Evolutionary conservation across 768 basidiomycete species (phyloP), one percentile per base, ranked within the genome.

Genomic region (Sarcodon sp.): DNA sequence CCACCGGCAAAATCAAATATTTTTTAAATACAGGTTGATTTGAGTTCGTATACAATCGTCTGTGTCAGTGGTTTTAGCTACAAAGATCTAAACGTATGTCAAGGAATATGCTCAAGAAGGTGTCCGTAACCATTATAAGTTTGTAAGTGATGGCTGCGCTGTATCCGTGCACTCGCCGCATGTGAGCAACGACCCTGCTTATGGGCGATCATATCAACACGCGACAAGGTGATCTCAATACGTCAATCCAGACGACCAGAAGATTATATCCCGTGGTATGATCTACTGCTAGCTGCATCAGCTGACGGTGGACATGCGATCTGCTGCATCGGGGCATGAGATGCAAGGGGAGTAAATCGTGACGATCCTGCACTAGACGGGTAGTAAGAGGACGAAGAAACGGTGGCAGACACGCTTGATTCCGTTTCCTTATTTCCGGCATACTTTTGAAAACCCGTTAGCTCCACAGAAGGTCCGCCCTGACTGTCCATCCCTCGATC

Each of bases 381-480:
- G 12, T 38, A 32, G 13, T 43, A 38, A 6, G 13, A 11, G 13
- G 16, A 16, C 10, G 47, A 21, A 12, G 35, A n/a, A 13, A 13
- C 18, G 49, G 51, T 12, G 53, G 50, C 41, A 52, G 32, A 35
- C 51, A 49, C 8, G 54, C 35, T 47, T 49, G 55, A 58, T 46
- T 53, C 59, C 16, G 57, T 62, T 6, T 57, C 57, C 51, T 57
- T 59, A 45, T 62, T 66, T 53, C 56, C 55, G 27, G 59, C 54
- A 54, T 68, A 65, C 59, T 65, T 66, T 57, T 70, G 69, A 60
- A 74, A 75, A 36, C 69, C 72, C 53, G 77, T 48, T 52, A 87
- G 67, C 57, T 80, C 72, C 50, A 75, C 83, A 44, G 76, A 72
- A 12, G 85, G 82, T 51, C 68, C 68, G 34, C 67, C 65, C 39